These are phyloP conservation scores for Saccharomyces paradoxus DNA, from an alignment of 805 yeast species.

Conservation along the genomic window DNA sequence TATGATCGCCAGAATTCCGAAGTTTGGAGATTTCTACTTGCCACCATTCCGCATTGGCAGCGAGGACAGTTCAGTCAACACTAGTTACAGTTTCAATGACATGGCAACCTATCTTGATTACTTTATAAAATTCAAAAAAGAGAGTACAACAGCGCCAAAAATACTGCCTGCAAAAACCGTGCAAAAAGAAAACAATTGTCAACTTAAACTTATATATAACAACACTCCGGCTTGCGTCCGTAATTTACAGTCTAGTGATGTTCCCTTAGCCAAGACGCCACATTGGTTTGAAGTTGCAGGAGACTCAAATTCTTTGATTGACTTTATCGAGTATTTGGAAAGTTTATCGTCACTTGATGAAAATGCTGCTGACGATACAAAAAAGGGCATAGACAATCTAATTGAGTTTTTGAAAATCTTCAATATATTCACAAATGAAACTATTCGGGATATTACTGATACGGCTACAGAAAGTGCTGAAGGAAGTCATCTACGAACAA, in stretches of 20 bases:
- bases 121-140: not conserved
- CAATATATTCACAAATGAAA: not conserved
- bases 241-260: slow-evolving; percentile 7
- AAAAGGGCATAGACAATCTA: not conserved
- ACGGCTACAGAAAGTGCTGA: not conserved
- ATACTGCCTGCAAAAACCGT: not conserved
- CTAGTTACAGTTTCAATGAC: not conserved
- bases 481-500: not conserved
- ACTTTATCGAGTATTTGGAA: not conserved
- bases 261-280: not conserved
- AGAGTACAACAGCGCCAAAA: not conserved
- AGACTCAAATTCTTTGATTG: not conserved
- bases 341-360: not conserved
- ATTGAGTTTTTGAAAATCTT: not conserved
- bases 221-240: slow-evolving; percentile 19
- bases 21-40: slow-evolving; percentile 28
- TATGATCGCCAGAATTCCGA: slow-evolving; percentile 25
- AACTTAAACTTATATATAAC: slow-evolving; percentile 23
- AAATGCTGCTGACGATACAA: not conserved
- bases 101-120: not conserved
- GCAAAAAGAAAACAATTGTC: slow-evolving; percentile 9
- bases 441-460: not conserved
- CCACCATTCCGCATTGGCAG: slow-evolving; percentile 15
- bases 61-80: not conserved
- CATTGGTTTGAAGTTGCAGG: not conserved